Evolutionary conservation across 352 stramenopile species (phyloP), one percentile per base, ranked within the genome.

Genomic region (Saprolegnia diclina): DNA sequence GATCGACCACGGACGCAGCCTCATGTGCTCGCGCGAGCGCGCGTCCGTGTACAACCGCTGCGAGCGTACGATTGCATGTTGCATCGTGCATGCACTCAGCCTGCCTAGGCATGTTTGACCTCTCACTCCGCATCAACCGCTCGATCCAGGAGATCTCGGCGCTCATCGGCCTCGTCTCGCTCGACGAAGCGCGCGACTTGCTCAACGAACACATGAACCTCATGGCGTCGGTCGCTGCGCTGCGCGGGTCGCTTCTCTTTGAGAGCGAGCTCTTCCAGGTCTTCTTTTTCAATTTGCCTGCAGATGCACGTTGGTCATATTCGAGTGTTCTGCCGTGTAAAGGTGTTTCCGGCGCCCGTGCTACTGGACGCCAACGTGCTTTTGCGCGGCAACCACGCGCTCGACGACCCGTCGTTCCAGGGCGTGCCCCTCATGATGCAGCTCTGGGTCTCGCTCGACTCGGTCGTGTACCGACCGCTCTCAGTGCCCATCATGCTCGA

Each of bases 121-220:
- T 92, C 46, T 94, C 86, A 61, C 75, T 92, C 74, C 82, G 84
- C 63, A 92, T 94, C 77, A 94, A 93, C 52, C 74, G 85, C 5
- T 94, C 87, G 14, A 91, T 94, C 72, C 87, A 93, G 61, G 85
- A 94, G 50, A 92, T 94, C 71, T 93, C 87, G 73, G 80, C 83
- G 62, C 72, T 94, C 0, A 88, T 92, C 35, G 85, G 82, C 45
- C 87, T 92, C 76, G 80, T 93, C 21, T 92, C 85, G 0, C 76
- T 91, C 14, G 83, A 91, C 50, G 87, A 92, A 64, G 85, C 85
- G 9, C 73, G 87, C 3, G 81, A 81, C 0, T 56, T 94, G 19
- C 74, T 94, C n/a, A 90, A 89, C 35, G 85, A 94, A 63, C 85
- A 93, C 56, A 90, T 94, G 46, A 87, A 86, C 68, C 76, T 93